Conservation (phyloP, 495 filamentous ascomycete genomes). For the Penicillium fimorum region DNA sequence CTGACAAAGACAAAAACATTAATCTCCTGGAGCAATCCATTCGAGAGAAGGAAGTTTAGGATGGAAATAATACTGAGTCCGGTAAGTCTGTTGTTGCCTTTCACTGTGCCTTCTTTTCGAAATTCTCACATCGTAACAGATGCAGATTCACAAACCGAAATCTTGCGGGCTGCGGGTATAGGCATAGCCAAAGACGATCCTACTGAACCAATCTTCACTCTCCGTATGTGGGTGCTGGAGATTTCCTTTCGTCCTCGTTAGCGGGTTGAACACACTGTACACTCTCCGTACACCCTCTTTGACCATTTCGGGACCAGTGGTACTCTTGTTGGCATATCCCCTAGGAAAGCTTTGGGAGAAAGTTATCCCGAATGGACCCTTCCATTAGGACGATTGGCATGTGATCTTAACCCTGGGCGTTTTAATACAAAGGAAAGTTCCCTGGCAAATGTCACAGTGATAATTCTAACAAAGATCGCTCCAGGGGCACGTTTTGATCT, state of each 20-base stretch:
- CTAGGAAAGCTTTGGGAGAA: slow-evolving; percentile 55
- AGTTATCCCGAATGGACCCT: slow-evolving; percentile 48
- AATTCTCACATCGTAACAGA: slow-evolving; percentile 7
- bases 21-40: slow-evolving; percentile 5
- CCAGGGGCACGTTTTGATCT: slow-evolving; percentile 67
- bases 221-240: slow-evolving; percentile 65
- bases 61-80: not conserved
- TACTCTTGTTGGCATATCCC: slow-evolving; percentile 64
- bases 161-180: slow-evolving; percentile 30
- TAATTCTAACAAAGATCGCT: slow-evolving; percentile 13
- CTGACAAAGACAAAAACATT: not conserved
- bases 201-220: slow-evolving; percentile 51
- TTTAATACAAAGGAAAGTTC: slow-evolving; percentile 53
- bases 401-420: slow-evolving; percentile 61
- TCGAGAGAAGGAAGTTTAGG: slow-evolving; percentile 4
- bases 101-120: not conserved
- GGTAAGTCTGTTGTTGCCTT: not conserved
- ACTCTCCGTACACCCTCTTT: slow-evolving; percentile 54
- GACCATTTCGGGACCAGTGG: slow-evolving; percentile 57
- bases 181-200: slow-evolving; percentile 24
- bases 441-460: too few species aligned
- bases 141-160: slow-evolving; percentile 20
- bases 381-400: slow-evolving; percentile 46
- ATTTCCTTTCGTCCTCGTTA: slow-evolving; percentile 55
- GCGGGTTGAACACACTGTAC: slow-evolving; percentile 64